Base-by-base conservation (phyloP, 371 early-diverging fungal genomes). In the Actinomortierella wolfii region DNA sequence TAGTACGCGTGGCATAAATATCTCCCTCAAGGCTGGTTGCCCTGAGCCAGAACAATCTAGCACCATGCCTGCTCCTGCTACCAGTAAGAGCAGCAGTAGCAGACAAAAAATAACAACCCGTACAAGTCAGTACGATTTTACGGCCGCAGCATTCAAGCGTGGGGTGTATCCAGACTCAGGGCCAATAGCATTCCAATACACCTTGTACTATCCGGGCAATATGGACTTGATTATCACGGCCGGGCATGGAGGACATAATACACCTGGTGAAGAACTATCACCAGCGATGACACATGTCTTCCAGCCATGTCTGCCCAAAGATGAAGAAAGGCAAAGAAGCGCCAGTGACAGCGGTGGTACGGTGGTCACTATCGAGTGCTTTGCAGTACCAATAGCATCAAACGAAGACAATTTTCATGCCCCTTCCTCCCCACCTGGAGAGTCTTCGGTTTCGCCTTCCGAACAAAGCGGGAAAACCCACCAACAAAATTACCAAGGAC, bases 151-250 rank as follows among this genome's bases (percentile, higher is more conserved):
- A 4, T 11, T 6, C 34, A 34, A 34, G 7, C 34, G 34, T 6
- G 11, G 34, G 11, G 34, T 34, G 34, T 34, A 34, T 2, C 28
- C 13, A 13, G 50, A 55, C 49, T 59, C 58, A 20, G 65, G 58
- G 7, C 71, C 71, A 28, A 70, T 70, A 13, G 61, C 61, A 3
- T 70, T 49, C 40, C 65, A 70, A 25, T 64, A 57, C 58, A 65
- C 65, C 1, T 29, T 70, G 23, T 70, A 70, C 26, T 70, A 70
- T 28, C 71, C 71, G 6, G 71, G 71, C 1, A 70, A 70, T 51
- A 57, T 70, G 8, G 61, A 65, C 4, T 51, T 70, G 40, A 58
- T 65, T 49, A 54, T 65, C 56, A 65, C 66, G 6, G 65, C 71
- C 0, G 71, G 71, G 1, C 71, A 70, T 45, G 65, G 65, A 3